phyloP scores from a whole-genome alignment of 768 basidiomycete species.

The Porpolomopsis calyptriformis region DNA sequence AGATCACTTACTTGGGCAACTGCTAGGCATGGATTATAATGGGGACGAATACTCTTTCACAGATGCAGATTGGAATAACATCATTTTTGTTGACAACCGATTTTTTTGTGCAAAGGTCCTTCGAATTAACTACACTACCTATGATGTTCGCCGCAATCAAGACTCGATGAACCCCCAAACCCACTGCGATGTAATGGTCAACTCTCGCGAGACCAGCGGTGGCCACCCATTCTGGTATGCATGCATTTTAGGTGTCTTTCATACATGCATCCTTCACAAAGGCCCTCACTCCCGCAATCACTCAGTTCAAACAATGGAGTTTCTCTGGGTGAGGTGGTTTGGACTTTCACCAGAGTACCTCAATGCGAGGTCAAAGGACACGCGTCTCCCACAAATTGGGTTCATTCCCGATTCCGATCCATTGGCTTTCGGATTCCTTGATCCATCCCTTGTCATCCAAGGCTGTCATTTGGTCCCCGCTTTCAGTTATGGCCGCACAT shows the following conservation, averaged over 20 bases:
- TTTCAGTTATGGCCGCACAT: constrained; percentile 17
- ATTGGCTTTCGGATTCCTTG: constrained; percentile 34
- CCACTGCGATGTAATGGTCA: constrained; percentile 27
- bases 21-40: constrained; percentile 11
- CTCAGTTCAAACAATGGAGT: constrained; percentile 12
- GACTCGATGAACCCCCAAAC: constrained; percentile 31
- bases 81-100: constrained; percentile 16
- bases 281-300: constrained; percentile 8
- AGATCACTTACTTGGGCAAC: constrained; percentile 21
- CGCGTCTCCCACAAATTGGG: constrained; percentile 21
- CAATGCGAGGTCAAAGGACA: constrained; percentile 9
- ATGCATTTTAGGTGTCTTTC: constrained; percentile 4
- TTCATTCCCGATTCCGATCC: constrained; percentile 23
- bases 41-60: constrained; percentile 13
- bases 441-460: constrained; percentile 31
- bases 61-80: constrained; percentile 9
- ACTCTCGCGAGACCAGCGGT: constrained; percentile 9
- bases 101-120: constrained; percentile 23
- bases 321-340: constrained; percentile 10
- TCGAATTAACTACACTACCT: constrained; percentile 34
- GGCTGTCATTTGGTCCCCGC: constrained; percentile 34
- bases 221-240: constrained; percentile 15
- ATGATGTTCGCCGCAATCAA: constrained; percentile 30
- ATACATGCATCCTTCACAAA: constrained; percentile 3
- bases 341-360: constrained; percentile 7